Evolutionary conservation across 208 protist species (phyloP), one percentile per base, ranked within the genome.

Genomic region (Acanthamoeba polyphaga): DNA sequence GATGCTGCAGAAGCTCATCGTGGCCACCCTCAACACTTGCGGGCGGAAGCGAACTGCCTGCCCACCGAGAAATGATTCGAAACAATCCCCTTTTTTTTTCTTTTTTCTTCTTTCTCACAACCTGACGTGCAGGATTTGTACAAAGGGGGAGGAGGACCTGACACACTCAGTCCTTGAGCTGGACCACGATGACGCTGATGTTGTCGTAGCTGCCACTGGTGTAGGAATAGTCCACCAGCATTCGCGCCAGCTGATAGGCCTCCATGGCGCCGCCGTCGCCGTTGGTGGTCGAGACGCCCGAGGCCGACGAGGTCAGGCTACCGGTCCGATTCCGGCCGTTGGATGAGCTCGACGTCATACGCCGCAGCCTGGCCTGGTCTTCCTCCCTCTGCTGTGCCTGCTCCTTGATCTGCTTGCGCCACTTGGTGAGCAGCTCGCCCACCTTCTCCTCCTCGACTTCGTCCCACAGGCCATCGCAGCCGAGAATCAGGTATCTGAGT

Each of bases 381-480:
- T 80, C 72, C 32, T 80, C 72, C 34, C 32, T 17, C 32, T 80
- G 72, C 15, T 27, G n/a, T 17, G 29, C 38, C 38, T 80, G 72
- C 22, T 80, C 72, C 32, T 80, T 80, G 72, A 80, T 80, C 32
- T 80, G 72, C 72, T 80, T 38, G 38, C 72, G 72, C 72, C 72
- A 80, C 80, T 88, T 88, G 8, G 53, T 55, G 27, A 88, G 15
- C 19, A 88, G 46, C 46, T 88, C 53, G 22, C 46, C 80, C 22
- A 64, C 80, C 29, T 62, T 32, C 19, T 88, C 51, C 27, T 88
- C 80, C 19, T 55, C 46, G 17, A 88, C 80, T 38, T 88, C 80
- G 27, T 88, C 80, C 80, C 80, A 88, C 53, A 88, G 80, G 15
- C 80, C 80, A 32, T 88, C 80, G 29, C 80, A 88, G 49, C 29